Evolutionary conservation across 768 basidiomycete species (phyloP), one percentile per base, ranked within the genome.

Genomic region (Cyathus striatus): DNA sequence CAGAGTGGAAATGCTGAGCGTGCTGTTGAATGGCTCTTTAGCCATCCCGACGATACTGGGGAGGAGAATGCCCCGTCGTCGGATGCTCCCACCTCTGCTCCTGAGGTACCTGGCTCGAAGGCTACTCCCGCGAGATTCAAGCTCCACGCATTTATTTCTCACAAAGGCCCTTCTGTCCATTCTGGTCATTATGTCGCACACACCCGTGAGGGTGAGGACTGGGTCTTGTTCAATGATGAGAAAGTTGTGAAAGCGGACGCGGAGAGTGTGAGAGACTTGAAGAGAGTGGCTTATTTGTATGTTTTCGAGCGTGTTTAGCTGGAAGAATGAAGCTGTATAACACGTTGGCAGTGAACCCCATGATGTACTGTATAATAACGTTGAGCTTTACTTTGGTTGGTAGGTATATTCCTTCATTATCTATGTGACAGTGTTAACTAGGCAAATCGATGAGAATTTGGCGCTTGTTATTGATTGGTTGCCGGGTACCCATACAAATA

Each of bases 201-300:
- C 56, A 73, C 90, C 23, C 68, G 74, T 41, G 56, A 59, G 4
- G 76, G 66, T 24, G 77, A 72, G 6, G 49, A 48, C 18, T 95
- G 95, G 91, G 86, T 94, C 43, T 61, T 98, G 54, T 96, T 93
- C 62, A 96, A 97, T 54, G 95, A 97, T 57, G 92, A 94, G 66
- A 95, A 93, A 67, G 93, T 94, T 3, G 93, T 96, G 7, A 82
- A 77, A 61, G 93, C 93, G 3, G 90, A 95, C 56, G 71, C 61
- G 46, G 79, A 86, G 60, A 90, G 89, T 56, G 88, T 94, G 22
- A 73, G 62, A n/a, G 79, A 81, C 43, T 65, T 97, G 69, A 86
- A 87, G 66, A 73, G 75, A 60, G 58, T 92, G 58, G 95, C 93
- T 30, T 97, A 99, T 72, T 64, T 99, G 71, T 99, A 95, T 63